phyloP scores from a whole-genome alignment of 148 eudicot species.

The Beta vulgaris region DNA sequence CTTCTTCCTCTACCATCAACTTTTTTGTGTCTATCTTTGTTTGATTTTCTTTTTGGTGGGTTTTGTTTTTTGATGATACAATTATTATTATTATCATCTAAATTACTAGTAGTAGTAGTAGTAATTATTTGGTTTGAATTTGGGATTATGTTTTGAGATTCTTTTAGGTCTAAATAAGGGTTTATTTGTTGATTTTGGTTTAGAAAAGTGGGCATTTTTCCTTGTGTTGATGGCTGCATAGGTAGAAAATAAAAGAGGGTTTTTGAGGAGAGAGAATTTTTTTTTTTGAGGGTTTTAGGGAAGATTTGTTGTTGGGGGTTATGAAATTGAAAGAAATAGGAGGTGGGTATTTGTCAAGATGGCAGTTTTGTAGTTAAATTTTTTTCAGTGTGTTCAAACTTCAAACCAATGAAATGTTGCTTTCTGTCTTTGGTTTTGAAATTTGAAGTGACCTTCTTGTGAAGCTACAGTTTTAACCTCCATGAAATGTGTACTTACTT shows the following conservation, averaged over 20 bases:
- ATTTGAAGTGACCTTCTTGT: slow-evolving; percentile 19
- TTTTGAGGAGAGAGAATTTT: neutral
- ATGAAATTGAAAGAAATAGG: slow-evolving; percentile 14
- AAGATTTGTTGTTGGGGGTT: neutral
- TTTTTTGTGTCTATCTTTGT: slow-evolving; percentile 61
- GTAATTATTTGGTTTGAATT: slow-evolving; percentile 8
- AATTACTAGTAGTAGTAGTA: neutral
- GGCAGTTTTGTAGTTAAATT: neutral
- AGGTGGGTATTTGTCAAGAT: slow-evolving; percentile 21
- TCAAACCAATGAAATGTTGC: slow-evolving; percentile 15
- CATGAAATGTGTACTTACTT: neutral
- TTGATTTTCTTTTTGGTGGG: slow-evolving; percentile 49
- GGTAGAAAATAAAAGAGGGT: too few relatives aligned
- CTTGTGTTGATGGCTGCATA: slow-evolving; percentile 19
- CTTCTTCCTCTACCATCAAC: slow-evolving; percentile 69
- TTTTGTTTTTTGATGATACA: slow-evolving; percentile 11
- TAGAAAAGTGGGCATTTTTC: slow-evolving; percentile 30
- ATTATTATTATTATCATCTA: slow-evolving; percentile 6
- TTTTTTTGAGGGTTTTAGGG: slow-evolving; percentile 9
- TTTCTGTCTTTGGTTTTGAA: slow-evolving; percentile 20
- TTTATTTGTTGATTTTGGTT: slow-evolving; percentile 16
- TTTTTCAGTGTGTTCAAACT: slow-evolving; percentile 11
- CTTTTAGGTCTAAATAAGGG: slow-evolving; percentile 14
- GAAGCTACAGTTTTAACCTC: slow-evolving; percentile 16
- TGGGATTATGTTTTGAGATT: slow-evolving; percentile 14